These are phyloP conservation scores for Gossypium bickii DNA, from an alignment of 345 rosid genomes.

Conservation along the genomic window DNA sequence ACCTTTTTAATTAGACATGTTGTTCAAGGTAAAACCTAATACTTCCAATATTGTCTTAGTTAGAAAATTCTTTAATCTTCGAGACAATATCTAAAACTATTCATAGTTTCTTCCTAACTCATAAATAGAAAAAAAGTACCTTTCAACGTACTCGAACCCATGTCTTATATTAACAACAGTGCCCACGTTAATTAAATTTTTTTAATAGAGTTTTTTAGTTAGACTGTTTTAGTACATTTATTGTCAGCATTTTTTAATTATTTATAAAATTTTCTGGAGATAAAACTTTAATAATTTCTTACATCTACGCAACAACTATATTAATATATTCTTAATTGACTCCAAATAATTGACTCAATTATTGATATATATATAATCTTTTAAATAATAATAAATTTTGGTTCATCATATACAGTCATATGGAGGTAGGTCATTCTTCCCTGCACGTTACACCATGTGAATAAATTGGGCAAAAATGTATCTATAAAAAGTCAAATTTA, in stretches of 20 bases:
- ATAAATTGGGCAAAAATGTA: background rate
- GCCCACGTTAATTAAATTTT: accelerated
- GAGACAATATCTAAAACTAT: accelerated
- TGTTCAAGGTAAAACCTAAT: background rate
- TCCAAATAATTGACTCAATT: background rate
- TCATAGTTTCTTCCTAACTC: accelerated
- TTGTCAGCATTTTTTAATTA: too few relatives aligned
- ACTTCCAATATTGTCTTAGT: background rate
- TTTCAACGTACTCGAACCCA: accelerated
- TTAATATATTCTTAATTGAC: background rate
- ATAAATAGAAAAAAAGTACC: accelerated
- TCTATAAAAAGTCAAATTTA: too few relatives aligned
- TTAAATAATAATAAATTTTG: background rate
- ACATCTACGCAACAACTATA: background rate
- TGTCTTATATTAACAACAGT: accelerated
- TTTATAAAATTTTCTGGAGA: too few relatives aligned
- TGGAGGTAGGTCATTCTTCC: background rate
- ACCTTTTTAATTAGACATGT: background rate
- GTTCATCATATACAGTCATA: background rate
- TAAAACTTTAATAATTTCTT: background rate
- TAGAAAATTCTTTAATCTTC: too few relatives aligned
- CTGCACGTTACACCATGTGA: slow-evolving; percentile 14
- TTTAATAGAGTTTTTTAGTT: too few relatives aligned
- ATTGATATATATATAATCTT: background rate
- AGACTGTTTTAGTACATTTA: too few relatives aligned